phyloP scores from a whole-genome alignment of 2,329 filamentous ascomycete genomes.

The Ascochyta rabiei region DNA sequence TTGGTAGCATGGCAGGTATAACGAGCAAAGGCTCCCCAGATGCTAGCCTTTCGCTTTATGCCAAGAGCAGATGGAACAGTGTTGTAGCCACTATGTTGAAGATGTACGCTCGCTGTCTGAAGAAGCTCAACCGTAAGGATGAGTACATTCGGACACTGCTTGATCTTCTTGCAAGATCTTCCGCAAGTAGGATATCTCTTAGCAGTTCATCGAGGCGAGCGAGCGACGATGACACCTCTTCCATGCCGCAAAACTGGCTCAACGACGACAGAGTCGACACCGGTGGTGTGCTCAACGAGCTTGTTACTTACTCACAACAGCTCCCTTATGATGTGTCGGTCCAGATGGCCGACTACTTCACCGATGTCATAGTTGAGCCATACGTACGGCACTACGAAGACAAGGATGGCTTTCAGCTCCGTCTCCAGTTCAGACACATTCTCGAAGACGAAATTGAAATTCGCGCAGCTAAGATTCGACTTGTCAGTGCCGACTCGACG shows the following conservation, averaged over 20 bases:
- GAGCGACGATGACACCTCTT: slow-evolving; percentile 11
- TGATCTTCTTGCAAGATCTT: slow-evolving; percentile 73
- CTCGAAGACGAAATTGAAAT: slow-evolving; percentile 73
- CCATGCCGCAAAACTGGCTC: slow-evolving; percentile 38
- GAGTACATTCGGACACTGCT: slow-evolving; percentile 80
- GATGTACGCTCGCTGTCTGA: slow-evolving; percentile 83
- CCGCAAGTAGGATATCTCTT: slow-evolving; percentile 41
- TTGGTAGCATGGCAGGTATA: slow-evolving; percentile 72
- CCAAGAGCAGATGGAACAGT: slow-evolving; percentile 75
- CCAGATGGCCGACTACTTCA: slow-evolving; percentile 76
- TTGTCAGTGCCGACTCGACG: slow-evolving; percentile 63
- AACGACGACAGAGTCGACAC: slow-evolving; percentile 49
- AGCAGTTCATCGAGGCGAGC: slow-evolving; percentile 26
- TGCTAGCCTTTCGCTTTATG: slow-evolving; percentile 63
- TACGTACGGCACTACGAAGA: slow-evolving; percentile 72
- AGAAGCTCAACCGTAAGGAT: slow-evolving; percentile 74
- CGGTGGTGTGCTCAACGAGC: slow-evolving; percentile 46
- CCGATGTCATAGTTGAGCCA: slow-evolving; percentile 69
- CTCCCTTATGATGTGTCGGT: slow-evolving; percentile 68
- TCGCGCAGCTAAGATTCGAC: slow-evolving; percentile 67
- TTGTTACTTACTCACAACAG: slow-evolving; percentile 56
- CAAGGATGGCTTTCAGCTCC: slow-evolving; percentile 76
- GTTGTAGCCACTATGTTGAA: slow-evolving; percentile 84
- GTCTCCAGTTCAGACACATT: slow-evolving; percentile 72
- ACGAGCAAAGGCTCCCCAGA: slow-evolving; percentile 15